Conservation (phyloP, 768 basidiomycete genomes). For the Phlebiopsis flavidoalba region DNA sequence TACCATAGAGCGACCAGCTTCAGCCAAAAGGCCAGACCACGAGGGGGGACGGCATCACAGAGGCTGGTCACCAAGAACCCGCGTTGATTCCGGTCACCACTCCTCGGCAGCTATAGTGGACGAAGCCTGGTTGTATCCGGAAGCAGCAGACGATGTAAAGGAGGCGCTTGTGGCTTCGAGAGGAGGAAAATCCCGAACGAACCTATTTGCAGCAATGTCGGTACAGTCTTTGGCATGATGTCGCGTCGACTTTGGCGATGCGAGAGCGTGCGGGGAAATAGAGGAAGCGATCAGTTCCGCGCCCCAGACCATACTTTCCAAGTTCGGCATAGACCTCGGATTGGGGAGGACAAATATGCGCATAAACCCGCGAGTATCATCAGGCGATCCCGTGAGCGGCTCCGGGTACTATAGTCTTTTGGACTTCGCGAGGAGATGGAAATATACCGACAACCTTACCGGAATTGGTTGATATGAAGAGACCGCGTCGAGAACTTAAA, state of each 20-base stretch:
- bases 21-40: background rate
- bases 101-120: background rate
- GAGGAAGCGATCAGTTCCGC: background rate
- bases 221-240: background rate
- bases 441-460: background rate
- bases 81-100: conserved; percentile 1
- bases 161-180: background rate
- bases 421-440: background rate
- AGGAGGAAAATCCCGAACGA: background rate
- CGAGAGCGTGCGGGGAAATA: conserved; percentile 1
- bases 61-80: background rate
- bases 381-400: background rate
- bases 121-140: background rate
- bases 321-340: conserved; percentile 8
- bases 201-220: background rate
- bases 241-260: background rate
- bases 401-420: background rate
- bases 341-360: background rate
- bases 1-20: background rate
- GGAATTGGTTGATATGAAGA: background rate
- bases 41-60: background rate
- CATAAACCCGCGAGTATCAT: background rate
- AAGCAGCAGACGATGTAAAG: background rate
- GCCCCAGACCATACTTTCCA: background rate
- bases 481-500: no score